phyloP scores from a whole-genome alignment of 805 yeast species.

The Metschnikowia rubicola region DNA sequence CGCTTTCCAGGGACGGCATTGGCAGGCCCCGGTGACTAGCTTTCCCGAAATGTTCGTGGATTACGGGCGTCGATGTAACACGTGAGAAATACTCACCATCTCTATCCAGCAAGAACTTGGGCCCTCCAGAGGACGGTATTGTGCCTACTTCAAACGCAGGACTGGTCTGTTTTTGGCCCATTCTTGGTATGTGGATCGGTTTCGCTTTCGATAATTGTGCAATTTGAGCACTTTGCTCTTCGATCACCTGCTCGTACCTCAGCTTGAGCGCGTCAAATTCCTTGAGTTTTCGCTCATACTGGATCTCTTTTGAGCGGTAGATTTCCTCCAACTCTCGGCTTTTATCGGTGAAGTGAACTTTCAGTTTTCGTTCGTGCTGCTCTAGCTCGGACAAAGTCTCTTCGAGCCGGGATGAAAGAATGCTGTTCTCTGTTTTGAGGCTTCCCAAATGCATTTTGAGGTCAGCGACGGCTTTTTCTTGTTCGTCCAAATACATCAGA shows the following conservation, averaged over 20 bases:
- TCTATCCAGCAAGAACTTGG: not conserved
- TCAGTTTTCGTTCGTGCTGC: slow-evolving; percentile 17
- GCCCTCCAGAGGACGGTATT: not conserved
- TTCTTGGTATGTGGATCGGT: slow-evolving; percentile 30
- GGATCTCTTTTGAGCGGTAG: slow-evolving; percentile 21
- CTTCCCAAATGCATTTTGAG: not conserved
- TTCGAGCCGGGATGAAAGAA: slow-evolving; percentile 3
- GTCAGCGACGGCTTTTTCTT: not conserved
- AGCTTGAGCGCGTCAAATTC: slow-evolving; percentile 29
- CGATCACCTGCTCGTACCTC: slow-evolving; percentile 34
- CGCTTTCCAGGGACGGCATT: slow-evolving; percentile 1
- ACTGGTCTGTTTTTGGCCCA: not conserved
- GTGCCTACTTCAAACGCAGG: not conserved
- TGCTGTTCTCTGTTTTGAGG: slow-evolving; percentile 1
- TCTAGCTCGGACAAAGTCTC: slow-evolving; percentile 11
- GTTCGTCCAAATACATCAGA: not conserved
- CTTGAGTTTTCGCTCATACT: slow-evolving; percentile 34
- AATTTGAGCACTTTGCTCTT: slow-evolving; percentile 35
- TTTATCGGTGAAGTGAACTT: slow-evolving; percentile 21
- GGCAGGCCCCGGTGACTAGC: not conserved
- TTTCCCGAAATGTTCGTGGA: too few species aligned
- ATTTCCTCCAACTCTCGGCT: slow-evolving; percentile 28
- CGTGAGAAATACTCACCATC: not conserved
- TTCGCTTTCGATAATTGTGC: slow-evolving; percentile 34
- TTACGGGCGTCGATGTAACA: too few species aligned